phyloP scores from a whole-genome alignment of 192 early-diverging fungal species.

The Diversispora epigaea region DNA sequence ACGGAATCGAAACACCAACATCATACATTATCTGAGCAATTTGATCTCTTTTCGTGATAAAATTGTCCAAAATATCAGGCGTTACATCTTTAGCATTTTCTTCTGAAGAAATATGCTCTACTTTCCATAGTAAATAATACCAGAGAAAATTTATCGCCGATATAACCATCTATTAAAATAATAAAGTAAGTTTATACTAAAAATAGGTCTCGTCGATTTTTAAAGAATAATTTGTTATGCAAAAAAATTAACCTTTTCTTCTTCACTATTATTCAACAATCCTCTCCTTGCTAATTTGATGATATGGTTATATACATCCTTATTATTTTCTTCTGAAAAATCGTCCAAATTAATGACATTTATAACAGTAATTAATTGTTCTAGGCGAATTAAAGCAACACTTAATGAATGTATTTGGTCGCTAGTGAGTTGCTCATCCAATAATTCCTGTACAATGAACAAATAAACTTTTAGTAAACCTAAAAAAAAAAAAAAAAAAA shows the following conservation, averaged over 20 bases:
- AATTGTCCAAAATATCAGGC: background rate
- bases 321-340: slow-evolving; percentile 14
- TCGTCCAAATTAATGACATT: slow-evolving; percentile 35
- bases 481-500: background rate
- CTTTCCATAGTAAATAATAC: slow-evolving; percentile 43
- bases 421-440: slow-evolving; percentile 16
- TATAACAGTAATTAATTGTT: slow-evolving; percentile 32
- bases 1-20: background rate
- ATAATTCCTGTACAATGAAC: slow-evolving; percentile 31
- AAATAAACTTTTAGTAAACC: background rate
- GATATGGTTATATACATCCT: slow-evolving; percentile 5
- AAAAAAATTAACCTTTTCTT: background rate
- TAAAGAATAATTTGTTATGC: background rate
- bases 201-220: background rate
- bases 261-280: background rate
- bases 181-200: background rate
- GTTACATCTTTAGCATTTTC: background rate
- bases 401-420: slow-evolving; percentile 36
- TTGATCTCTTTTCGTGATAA: slow-evolving; percentile 16
- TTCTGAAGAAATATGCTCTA: background rate
- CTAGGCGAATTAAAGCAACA: slow-evolving; percentile 33
- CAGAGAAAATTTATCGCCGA: slow-evolving; percentile 40
- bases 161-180: slow-evolving; percentile 22
- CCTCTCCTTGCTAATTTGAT: background rate
- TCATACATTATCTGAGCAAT: slow-evolving; percentile 22